Evolutionary conservation across 1,139 yeast genomes (phyloP).

Genomic region (Debaryomyces fabryi): DNA sequence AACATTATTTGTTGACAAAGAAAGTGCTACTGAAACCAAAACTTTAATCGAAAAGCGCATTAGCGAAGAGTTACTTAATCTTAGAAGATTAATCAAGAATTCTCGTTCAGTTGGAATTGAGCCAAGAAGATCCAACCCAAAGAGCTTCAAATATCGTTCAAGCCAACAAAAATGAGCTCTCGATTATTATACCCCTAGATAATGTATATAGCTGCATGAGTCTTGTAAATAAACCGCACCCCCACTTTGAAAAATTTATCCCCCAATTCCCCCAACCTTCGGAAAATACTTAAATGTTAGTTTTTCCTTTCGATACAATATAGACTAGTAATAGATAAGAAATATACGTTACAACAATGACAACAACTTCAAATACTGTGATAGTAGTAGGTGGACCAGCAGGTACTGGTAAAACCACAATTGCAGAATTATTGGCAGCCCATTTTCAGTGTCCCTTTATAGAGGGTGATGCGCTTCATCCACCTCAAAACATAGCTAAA

Average conservation of each 20-base stretch:
- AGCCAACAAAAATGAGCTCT: neutral
- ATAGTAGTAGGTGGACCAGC: conserved; percentile 83
- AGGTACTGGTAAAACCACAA: conserved; percentile 89
- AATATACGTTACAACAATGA: neutral
- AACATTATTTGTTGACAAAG: conserved; percentile 71
- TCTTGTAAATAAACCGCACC: neutral
- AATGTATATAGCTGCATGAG: conserved; percentile 3
- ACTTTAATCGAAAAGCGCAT: conserved; percentile 66
- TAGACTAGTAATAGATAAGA: neutral
- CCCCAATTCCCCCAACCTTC: conserved; percentile 7
- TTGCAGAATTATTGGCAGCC: conserved; percentile 57
- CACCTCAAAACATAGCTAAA: conserved; percentile 70
- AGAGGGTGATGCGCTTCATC: conserved; percentile 88
- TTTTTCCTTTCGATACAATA: conserved; percentile 2
- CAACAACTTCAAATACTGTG: conserved; percentile 22
- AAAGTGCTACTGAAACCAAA: conserved; percentile 72
- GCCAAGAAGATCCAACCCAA: neutral
- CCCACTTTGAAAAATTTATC: conserved; percentile 10
- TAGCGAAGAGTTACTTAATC: conserved; percentile 56
- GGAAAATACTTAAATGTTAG: neutral
- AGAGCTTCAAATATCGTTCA: conserved; percentile 8
- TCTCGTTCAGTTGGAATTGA: neutral
- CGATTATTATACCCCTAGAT: neutral
- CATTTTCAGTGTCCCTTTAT: conserved; percentile 56
- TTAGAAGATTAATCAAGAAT: conserved; percentile 29